A percentile compares a stretch with the other conserved stretches of the same genome.
phyloP scores from a whole-genome alignment of 306 rosid genomes.

The Clitoria ternatea region DNA sequence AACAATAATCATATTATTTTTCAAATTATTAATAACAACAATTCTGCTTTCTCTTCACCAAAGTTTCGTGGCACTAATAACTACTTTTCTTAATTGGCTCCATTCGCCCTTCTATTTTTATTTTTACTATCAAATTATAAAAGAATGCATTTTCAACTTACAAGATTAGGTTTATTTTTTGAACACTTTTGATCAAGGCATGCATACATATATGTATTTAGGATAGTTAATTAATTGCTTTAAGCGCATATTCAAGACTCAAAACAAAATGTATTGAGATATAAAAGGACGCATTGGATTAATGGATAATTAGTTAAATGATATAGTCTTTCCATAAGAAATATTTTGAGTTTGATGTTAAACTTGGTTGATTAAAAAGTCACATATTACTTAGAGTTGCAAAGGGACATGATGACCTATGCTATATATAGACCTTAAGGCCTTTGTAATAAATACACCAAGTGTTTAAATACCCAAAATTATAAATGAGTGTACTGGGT shows the following conservation, averaged over 20 bases:
- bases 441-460: no score
- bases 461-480: no score
- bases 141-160: background rate
- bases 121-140: background rate
- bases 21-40: background rate
- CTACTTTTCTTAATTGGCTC: background rate
- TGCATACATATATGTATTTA: no score
- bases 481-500: no score
- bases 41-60: background rate
- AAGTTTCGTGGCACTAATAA: background rate
- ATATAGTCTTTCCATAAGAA: no score
- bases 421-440: no score
- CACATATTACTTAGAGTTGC: no score
- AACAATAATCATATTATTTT: background rate
- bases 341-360: no score
- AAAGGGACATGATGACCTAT: no score
- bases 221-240: background rate
- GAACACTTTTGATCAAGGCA: background rate
- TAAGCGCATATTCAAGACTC: background rate
- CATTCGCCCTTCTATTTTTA: background rate
- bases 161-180: background rate
- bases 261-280: background rate
- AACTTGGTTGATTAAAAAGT: no score
- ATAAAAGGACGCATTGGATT: no score
- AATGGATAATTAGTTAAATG: no score